phyloP scores from a whole-genome alignment of 1,284 basidiomycete genomes.

The Sparassis latifolia region DNA sequence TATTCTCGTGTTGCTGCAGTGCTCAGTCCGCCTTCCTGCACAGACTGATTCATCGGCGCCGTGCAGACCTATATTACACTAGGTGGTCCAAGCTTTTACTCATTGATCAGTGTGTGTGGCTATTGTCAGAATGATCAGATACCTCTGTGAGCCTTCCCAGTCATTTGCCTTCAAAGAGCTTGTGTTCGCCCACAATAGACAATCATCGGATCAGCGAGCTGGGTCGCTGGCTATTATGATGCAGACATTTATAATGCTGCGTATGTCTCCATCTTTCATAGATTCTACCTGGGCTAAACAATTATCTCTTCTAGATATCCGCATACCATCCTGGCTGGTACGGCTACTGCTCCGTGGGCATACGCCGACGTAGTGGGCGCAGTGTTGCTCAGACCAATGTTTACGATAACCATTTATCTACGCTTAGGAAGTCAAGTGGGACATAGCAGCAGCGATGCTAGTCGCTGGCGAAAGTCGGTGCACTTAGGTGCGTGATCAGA shows the following conservation, averaged over 20 bases:
- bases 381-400: not conserved
- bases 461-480: too few relatives aligned
- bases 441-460: not conserved
- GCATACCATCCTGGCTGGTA: conserved; percentile 6
- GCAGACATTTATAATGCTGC: not conserved
- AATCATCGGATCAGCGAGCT: not conserved
- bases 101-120: conserved; percentile 34
- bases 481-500: too few relatives aligned
- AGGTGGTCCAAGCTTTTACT: conserved; percentile 35
- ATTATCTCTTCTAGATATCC: conserved; percentile 4
- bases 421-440: not conserved
- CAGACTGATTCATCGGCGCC: not conserved
- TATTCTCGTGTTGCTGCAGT: not conserved
- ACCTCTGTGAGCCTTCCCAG: conserved; percentile 2
- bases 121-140: conserved; percentile 30
- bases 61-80: conserved; percentile 23
- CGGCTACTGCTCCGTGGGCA: conserved; percentile 11
- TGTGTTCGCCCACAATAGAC: conserved; percentile 11
- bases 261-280: not conserved
- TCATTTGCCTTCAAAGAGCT: not conserved
- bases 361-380: conserved; percentile 3
- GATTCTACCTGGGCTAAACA: too few relatives aligned
- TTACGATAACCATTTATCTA: not conserved
- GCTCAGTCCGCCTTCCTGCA: not conserved
- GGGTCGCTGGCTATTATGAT: not conserved